Evolutionary conservation across 2,329 filamentous ascomycete species (phyloP).

Genomic region (Lizonia empirigonia): DNA sequence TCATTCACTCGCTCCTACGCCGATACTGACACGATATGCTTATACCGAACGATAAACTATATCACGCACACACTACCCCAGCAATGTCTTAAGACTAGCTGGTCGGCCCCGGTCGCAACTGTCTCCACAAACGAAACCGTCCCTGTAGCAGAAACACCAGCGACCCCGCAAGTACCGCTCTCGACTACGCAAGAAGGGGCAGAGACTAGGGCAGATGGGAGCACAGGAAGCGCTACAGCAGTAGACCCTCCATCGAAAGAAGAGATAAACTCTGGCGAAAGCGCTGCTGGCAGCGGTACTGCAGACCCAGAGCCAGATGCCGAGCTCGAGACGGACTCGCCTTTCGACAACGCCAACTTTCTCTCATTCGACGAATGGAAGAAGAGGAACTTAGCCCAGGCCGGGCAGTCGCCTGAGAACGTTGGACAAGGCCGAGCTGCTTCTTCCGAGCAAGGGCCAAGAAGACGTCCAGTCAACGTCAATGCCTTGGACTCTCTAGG

Average conservation of each 20-base stretch:
- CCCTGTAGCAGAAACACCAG: conserved; percentile 17
- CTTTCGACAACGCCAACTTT: conserved; percentile 78
- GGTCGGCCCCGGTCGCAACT: conserved; percentile 45
- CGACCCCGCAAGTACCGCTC: conserved; percentile 16
- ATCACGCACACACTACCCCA: conserved; percentile 79
- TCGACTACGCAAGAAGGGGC: conserved; percentile 10
- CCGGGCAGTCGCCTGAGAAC: conserved; percentile 76
- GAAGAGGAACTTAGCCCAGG: conserved; percentile 84
- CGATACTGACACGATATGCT: conserved; percentile 51
- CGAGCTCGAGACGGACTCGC: conserved; percentile 67
- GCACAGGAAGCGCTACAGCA: conserved; percentile 5
- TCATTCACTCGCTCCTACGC: conserved; percentile 24
- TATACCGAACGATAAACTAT: conserved; percentile 74
- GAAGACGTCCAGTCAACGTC: conserved; percentile 61
- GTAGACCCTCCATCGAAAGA: conserved; percentile 11
- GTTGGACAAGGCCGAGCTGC: conserved; percentile 62
- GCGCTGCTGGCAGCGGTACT: conserved; percentile 13
- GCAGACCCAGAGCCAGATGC: conserved; percentile 48
- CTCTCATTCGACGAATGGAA: conserved; percentile 99
- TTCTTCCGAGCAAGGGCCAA: conserved; percentile 50
- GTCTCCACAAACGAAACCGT: conserved; percentile 20
- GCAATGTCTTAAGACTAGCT: conserved; percentile 72
- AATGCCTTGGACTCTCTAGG: conserved; percentile 79
- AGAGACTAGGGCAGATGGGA: conserved; percentile 12
- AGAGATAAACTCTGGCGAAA: conserved; percentile 10